Base-by-base conservation (phyloP, 2,329 filamentous ascomycete genomes). In the Leptographium radiaticola region DNA sequence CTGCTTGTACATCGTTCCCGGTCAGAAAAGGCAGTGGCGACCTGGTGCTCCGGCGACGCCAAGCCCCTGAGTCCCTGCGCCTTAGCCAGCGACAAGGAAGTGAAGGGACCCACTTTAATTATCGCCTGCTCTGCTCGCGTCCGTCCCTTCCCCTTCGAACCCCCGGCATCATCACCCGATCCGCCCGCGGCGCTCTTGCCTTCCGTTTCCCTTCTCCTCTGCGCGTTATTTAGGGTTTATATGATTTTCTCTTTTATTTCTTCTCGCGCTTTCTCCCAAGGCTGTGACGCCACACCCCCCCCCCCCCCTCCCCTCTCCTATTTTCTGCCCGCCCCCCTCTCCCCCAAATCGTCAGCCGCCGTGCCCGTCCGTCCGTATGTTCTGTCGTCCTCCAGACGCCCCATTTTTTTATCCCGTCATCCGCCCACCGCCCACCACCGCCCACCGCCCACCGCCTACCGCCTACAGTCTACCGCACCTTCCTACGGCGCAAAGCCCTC, bases 121-220 rank as follows among this genome's bases (percentile, higher is more conserved):
- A 9, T 44, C 25, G 48, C 36, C 38, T 53, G 47, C 47, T 39
- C 43, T 16, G 11, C 43, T 48, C 49, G 54, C 53, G 53, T 54
- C 58, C 56, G 58, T 54, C 47, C 54, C 53, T 56, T 56, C 52
- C 52, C 44, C 55, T 49, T 51, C 50, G 46, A 50, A 49, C 49
- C 58, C 57, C 60, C 60, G 60, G 60, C 57, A 60, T 57, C 60
- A 59, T 60, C 57, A 60, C 59, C 60, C 60, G 60, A 61, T 61
- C 57, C 59, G 58, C 58, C 58, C 58, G 58, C 54, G 49, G 44
- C 52, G 51, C 51, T 55, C 55, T 53, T 55, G 47, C 49, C 44
- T 48, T 52, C 51, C 40, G 16, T 42, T 47, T 49, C 39, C 52
- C 39, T 46, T 49, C 15, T 16, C 43, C 25, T 43, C 40, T 40